Base-by-base conservation (phyloP, 257 asterid genomes). In the Nemophila menziesii region DNA sequence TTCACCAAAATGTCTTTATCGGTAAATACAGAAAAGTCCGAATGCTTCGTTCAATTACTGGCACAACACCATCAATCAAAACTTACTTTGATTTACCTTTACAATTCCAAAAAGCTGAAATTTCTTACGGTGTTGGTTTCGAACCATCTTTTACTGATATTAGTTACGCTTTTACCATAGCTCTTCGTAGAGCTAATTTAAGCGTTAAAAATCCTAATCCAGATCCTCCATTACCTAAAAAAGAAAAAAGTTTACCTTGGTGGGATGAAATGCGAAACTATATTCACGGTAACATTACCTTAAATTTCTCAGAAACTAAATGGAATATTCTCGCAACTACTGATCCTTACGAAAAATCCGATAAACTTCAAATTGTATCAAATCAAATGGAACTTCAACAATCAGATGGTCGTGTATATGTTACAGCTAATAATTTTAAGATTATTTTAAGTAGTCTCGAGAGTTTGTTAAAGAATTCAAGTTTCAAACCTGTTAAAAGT, bases 211-310 rank as follows among this genome's bases (percentile, higher is more conserved):
- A 85, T 58, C 96, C 94, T 48, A 77, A 75, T 64, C 89, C 96
- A 26, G 73, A 65, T 34, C 69, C 72, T 63, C 94, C 67, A 53
- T 93, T 86, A 26, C 94, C 93, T 46, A 90, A 85, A 66, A 90
- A 90, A 60, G 99, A 90, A 59, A 81, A 77, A 61, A 90, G 96
- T 71, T 77, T 90, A 58, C 99, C 99, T 4, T 90, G 99, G 99
- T 90, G 99, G 99, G 96, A 85, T 66, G 99, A 90, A 75, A 90
- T 90, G 96, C 81, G 96, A 66, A 90, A 90, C 75, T 90, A 90
- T 65, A 82, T 90, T 57, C 99, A 90, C 46, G 99, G 99, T 43
- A 70, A 77, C 55, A 70, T 75, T 56, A 64, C 76, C 43, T 65
- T 90, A 63, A 74, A 60, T 71, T 79, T 90, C 64, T 75, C 92